Conservation (phyloP, 306 rosid genomes). For the Aeschynomene evenia region DNA sequence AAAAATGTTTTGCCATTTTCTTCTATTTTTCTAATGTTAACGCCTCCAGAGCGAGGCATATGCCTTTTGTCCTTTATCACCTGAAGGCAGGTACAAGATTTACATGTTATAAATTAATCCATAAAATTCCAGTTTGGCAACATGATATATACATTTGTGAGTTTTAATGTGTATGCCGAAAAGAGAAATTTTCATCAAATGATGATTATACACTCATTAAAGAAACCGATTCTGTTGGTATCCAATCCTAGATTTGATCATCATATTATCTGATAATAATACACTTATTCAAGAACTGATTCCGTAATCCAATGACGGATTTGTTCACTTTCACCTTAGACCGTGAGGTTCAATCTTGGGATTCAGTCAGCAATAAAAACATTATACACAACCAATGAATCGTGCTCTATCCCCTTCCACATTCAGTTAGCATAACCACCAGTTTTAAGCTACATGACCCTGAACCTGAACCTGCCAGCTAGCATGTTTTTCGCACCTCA, state of each 20-base stretch:
- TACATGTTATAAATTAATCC: not conserved
- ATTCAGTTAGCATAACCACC: conserved; percentile 1
- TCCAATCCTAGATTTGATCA: no score
- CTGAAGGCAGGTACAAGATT: not conserved
- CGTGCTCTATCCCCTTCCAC: not conserved
- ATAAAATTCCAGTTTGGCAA: not conserved
- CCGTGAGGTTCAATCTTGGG: not conserved
- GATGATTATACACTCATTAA: not conserved
- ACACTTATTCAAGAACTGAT: no score
- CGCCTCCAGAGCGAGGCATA: not conserved
- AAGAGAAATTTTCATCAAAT: not conserved
- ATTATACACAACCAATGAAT: not conserved
- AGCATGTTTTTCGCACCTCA: conserved; percentile 3
- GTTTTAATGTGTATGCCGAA: not conserved
- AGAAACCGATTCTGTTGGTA: not conserved
- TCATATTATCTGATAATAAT: no score
- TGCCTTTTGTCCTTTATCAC: not conserved
- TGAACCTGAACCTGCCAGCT: not conserved
- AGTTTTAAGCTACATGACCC: not conserved
- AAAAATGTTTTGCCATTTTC: not conserved
- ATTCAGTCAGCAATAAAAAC: not conserved
- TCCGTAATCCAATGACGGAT: not conserved
- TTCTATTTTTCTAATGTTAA: not conserved
- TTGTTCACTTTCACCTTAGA: conserved; percentile 6
- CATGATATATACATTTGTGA: not conserved